Evolutionary conservation across 2,329 filamentous ascomycete species (phyloP).

Genomic region (Neodidymelliopsis sp.): DNA sequence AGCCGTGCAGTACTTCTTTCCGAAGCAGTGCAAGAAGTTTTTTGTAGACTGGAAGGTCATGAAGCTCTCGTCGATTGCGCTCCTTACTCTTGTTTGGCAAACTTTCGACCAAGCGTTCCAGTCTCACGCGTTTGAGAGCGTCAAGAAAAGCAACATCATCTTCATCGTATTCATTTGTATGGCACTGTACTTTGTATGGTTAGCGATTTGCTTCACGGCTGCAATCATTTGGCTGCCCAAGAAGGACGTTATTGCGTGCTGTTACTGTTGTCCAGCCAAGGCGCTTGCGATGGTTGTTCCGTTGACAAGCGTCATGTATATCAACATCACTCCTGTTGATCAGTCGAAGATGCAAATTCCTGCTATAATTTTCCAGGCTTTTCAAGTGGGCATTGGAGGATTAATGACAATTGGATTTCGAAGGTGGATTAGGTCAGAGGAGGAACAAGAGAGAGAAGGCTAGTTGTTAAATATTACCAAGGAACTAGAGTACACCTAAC

Average conservation of each 20-base stretch:
- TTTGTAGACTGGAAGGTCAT: slow-evolving; percentile 56
- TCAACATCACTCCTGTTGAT: slow-evolving; percentile 60
- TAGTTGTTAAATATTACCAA: no score
- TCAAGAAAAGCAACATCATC: slow-evolving; percentile 67
- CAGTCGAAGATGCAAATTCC: slow-evolving; percentile 69
- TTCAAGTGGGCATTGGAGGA: slow-evolving; percentile 54
- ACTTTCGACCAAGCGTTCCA: slow-evolving; percentile 72
- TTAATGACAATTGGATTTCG: slow-evolving; percentile 53
- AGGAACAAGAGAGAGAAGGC: slow-evolving; percentile 54
- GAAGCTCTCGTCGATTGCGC: slow-evolving; percentile 55
- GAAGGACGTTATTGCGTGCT: slow-evolving; percentile 72
- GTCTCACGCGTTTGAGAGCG: slow-evolving; percentile 65
- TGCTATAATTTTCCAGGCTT: slow-evolving; percentile 63
- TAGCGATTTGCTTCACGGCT: slow-evolving; percentile 66
- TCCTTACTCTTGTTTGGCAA: slow-evolving; percentile 66
- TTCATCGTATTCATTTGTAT: slow-evolving; percentile 74
- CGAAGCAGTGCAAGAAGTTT: slow-evolving; percentile 62
- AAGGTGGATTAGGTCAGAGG: slow-evolving; percentile 60
- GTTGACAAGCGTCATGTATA: slow-evolving; percentile 72
- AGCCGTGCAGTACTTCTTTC: slow-evolving; percentile 63
- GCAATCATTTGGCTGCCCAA: slow-evolving; percentile 63
- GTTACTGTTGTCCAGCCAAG: slow-evolving; percentile 77
- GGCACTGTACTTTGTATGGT: slow-evolving; percentile 68
- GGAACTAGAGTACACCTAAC: no score
- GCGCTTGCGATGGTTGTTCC: slow-evolving; percentile 75